These are phyloP conservation scores for Arthrobotrys musiformis DNA, from an alignment of 2,329 filamentous ascomycete species.

Conservation along the genomic window DNA sequence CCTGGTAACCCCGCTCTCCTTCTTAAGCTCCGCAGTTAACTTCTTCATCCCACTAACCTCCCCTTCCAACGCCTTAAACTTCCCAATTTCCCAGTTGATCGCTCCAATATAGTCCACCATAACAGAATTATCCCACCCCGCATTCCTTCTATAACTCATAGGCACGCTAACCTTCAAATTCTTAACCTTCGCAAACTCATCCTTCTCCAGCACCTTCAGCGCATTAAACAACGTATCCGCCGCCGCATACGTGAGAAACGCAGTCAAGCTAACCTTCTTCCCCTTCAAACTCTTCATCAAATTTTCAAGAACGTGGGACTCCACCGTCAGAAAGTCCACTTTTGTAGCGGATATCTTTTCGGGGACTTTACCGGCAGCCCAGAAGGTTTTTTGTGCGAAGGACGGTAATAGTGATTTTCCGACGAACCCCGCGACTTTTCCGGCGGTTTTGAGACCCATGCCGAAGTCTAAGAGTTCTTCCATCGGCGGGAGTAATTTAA, in stretches of 20 bases:
- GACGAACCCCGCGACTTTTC: constrained; percentile 5
- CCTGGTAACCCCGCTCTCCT: constrained; percentile 62
- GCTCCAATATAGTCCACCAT: constrained; percentile 61
- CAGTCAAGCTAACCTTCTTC: constrained; percentile 35
- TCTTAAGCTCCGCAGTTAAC: constrained; percentile 25
- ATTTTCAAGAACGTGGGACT: not conserved
- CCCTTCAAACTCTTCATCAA: not conserved
- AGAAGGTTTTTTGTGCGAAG: constrained; percentile 29
- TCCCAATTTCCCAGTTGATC: constrained; percentile 60
- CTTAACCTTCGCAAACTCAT: constrained; percentile 36
- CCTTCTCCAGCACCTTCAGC: constrained; percentile 3
- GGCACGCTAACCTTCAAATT: constrained; percentile 34
- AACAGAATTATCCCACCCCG: constrained; percentile 53
- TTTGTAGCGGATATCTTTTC: constrained; percentile 14
- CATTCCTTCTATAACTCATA: constrained; percentile 38
- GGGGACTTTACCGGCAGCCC: constrained; percentile 20
- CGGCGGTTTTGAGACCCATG: constrained; percentile 39
- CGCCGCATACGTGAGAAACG: constrained; percentile 31
- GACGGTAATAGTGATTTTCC: constrained; percentile 35
- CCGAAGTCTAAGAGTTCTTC: constrained; percentile 39
- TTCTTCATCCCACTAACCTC: constrained; percentile 55
- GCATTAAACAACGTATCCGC: constrained; percentile 6
- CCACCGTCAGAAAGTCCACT: not conserved
- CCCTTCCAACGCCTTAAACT: constrained; percentile 64
- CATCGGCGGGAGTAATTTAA: constrained; percentile 41